Base-by-base conservation (phyloP, 306 rosid species). In the Lablab purpureus region DNA sequence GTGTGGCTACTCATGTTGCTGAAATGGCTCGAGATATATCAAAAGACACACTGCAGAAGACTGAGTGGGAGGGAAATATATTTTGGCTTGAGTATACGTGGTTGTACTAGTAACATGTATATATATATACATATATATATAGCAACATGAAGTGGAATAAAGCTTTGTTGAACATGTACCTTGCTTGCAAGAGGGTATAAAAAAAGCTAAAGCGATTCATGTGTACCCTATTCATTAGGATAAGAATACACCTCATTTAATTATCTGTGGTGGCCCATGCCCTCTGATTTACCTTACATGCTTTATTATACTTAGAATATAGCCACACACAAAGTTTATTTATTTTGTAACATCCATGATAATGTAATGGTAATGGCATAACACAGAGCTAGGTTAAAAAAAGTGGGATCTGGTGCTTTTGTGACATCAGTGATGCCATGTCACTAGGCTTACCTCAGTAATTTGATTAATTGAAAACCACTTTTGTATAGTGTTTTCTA, bases 111-210 rank as follows among this genome's bases (percentile, higher is more conserved):
- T 43, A 21, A 23, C 14, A 36, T 45, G 14, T 67, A 87, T 90
- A 36, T 23, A 45, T 45, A 87, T 90, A 36, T 45, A 67, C 45
- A 87, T 90, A 36, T 45, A 68, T 67, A 87, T 88, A 90, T 83
- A 90, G 54, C 36, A 13, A 15, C 14, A 36, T 62, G 77, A 54
- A 58, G 83, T 67, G 87, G 97, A 92, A 89, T 85, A 90, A 89
- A 90, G 97, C 64, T 28, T 23, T 69, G 80, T 28, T 71, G 93
- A 89, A 87, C 88, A 55, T 4, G 94, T 94, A 78, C 98, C 94
- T 94, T 92, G 90, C 97, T 94, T 92, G 97, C 71, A 15, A 79
- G 46, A 79, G 76, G 86, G 88, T 87, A 50, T 78, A 76, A 68
- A 47, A 80, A 92, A 84, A 92, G 97, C 84, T 78, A 87, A 90